phyloP scores from a whole-genome alignment of 495 filamentous ascomycete genomes.

The Staphylotrichum longicolle region DNA sequence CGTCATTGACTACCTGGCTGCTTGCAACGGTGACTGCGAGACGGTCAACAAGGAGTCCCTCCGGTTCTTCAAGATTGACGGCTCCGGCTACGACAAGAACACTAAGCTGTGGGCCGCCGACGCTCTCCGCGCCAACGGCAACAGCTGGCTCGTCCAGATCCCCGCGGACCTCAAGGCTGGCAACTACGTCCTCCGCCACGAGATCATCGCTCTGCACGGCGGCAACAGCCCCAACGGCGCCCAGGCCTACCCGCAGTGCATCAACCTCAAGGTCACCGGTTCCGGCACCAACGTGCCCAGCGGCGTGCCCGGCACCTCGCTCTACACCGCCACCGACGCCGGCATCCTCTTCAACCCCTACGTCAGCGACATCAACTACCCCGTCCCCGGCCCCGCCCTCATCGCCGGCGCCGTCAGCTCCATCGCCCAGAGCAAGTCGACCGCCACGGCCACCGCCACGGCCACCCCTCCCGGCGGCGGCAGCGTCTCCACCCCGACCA shows the following conservation, averaged over 20 bases:
- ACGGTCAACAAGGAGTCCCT: conserved; percentile 62
- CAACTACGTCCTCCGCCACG: conserved; percentile 76
- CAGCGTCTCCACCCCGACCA: conserved; percentile 27
- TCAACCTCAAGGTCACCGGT: conserved; percentile 72
- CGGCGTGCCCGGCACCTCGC: conserved; percentile 57
- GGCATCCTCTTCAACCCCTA: conserved; percentile 67
- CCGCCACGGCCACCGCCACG: conserved; percentile 21
- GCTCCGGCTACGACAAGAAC: conserved; percentile 51
- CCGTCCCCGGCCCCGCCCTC: conserved; percentile 48
- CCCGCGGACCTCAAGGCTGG: conserved; percentile 61
- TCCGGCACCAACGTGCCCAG: conserved; percentile 56
- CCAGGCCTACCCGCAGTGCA: conserved; percentile 77
- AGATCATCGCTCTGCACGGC: conserved; percentile 77
- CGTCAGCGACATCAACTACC: conserved; percentile 45
- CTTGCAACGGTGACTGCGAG: conserved; percentile 47
- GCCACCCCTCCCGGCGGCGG: conserved; percentile 43
- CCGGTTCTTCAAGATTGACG: conserved; percentile 62
- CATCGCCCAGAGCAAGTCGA: conserved; percentile 20
- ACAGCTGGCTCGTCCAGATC: conserved; percentile 67
- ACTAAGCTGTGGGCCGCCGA: conserved; percentile 41
- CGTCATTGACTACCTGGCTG: conserved; percentile 52
- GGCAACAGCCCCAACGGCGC: conserved; percentile 60
- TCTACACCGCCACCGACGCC: conserved; percentile 61
- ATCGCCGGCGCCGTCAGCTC: conserved; percentile 31
- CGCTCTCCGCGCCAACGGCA: conserved; percentile 64